Conservation (phyloP, 352 stramenopile genomes). For the Pythium rishiriense region DNA sequence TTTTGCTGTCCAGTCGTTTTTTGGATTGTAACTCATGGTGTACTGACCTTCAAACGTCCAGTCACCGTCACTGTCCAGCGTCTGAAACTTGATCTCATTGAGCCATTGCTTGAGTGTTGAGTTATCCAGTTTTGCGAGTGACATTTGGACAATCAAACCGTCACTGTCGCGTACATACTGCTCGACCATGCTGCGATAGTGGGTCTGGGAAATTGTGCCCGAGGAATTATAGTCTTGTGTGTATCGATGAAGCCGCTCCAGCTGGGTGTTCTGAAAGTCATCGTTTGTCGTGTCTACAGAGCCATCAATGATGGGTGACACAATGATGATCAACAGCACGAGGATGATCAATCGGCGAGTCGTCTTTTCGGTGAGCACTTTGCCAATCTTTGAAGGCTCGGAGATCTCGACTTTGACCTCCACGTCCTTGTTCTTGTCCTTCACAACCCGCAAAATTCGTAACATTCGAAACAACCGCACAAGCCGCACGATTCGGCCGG, state of each 20-base stretch:
- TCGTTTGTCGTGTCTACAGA: slow-evolving; percentile 67
- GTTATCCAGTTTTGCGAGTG: slow-evolving; percentile 52
- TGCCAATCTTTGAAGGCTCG: slow-evolving; percentile 92
- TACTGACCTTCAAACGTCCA: slow-evolving; percentile 47
- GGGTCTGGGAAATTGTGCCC: slow-evolving; percentile 41
- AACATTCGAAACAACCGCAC: slow-evolving; percentile 92
- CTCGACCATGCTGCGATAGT: slow-evolving; percentile 60
- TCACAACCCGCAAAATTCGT: slow-evolving; percentile 82
- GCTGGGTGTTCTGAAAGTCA: slow-evolving; percentile 74
- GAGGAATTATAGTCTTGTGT: slow-evolving; percentile 81
- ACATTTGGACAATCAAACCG: slow-evolving; percentile 66
- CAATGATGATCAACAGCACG: slow-evolving; percentile 86
- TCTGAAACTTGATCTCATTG: slow-evolving; percentile 55
- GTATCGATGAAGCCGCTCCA: slow-evolving; percentile 82
- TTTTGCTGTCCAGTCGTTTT: slow-evolving; percentile 63
- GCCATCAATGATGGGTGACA: slow-evolving; percentile 81
- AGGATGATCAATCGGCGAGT: slow-evolving; percentile 92
- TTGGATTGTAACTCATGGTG: slow-evolving; percentile 52
- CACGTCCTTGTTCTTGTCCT: slow-evolving; percentile 65
- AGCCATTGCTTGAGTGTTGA: slow-evolving; percentile 52
- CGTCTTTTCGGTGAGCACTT: slow-evolving; percentile 94
- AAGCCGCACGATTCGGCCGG: slow-evolving; percentile 90
- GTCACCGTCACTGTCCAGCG: slow-evolving; percentile 45
- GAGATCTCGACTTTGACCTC: slow-evolving; percentile 73
- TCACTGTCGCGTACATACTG: slow-evolving; percentile 78